Evolutionary conservation across 2,329 filamentous ascomycete species (phyloP), one percentile per base, ranked within the genome.

Genomic region (Bretziella fagacearum): DNA sequence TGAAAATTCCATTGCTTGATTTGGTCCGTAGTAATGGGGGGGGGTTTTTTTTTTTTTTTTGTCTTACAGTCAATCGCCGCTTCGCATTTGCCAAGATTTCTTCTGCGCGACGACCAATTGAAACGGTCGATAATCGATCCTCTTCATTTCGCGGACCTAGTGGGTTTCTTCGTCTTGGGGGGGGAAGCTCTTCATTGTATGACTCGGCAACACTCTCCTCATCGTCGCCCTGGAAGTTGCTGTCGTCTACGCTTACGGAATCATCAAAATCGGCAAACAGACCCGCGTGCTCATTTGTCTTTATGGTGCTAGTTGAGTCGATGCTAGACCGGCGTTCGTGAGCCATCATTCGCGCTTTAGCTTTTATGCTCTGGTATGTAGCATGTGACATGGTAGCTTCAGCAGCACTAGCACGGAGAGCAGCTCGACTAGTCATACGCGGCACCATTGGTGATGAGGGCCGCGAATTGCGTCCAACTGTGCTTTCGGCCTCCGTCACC

Each of bases 31-130:
- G n/a, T n/a, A n/a, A n/a, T n/a, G n/a, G n/a, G n/a, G n/a, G n/a
- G n/a, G 7, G 3, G n/a, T 26, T 11, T 29, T 37, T n/a, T n/a
- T n/a, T 46, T 27, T 20, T 10, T n/a, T 10, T 17, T 10, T 15
- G 30, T 63, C 83, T 60, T 69, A 93, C 85, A 58, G 84, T 91
- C 52, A 96, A 68, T 55, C 86, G 73, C 60, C 78, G 80, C 65
- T 95, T 95, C 26, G 89, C 89, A 62, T 93, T 94, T 48, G 86
- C 84, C 47, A 96, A 69, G 58, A 95, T 95, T 57, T 87, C 71
- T 59, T 95, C 87, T 1, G 87, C 87, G 55, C 85, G 76, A 54
- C 80, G 79, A 60, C 84, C 89, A 53, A 93, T 64, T 20, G 83
- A 77, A 13, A 73, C 77, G 42, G 82, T 84, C 3, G 84, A 84